phyloP scores from a whole-genome alignment of 2,329 filamentous ascomycete genomes.

The Aspergillus sp. region DNA sequence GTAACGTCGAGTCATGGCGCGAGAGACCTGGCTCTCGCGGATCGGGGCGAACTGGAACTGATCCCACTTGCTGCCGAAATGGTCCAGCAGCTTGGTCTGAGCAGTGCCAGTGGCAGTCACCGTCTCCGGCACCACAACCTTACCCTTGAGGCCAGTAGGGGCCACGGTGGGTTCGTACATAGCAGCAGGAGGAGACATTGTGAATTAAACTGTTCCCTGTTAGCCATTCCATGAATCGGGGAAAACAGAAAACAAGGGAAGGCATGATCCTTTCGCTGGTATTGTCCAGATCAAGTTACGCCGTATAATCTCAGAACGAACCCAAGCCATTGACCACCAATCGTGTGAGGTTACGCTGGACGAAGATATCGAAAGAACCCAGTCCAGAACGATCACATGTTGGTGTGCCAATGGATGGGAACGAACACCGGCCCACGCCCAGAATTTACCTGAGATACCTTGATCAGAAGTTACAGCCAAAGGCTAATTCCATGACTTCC shows the following conservation, averaged over 20 bases:
- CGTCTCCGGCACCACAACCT: constrained; percentile 47
- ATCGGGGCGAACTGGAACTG: constrained; percentile 80
- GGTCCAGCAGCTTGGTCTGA: constrained; percentile 58
- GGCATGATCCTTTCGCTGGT: constrained; percentile 99
- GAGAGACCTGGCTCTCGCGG: constrained; percentile 86
- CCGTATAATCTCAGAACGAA: constrained; percentile 77
- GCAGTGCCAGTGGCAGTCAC: constrained; percentile 34
- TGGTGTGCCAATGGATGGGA: constrained; percentile 27
- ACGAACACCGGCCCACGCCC: constrained; percentile 68
- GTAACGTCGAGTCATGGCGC: constrained; percentile 92
- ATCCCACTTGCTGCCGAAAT: constrained; percentile 76
- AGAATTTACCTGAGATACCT: constrained; percentile 49
- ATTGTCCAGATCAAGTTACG: constrained; percentile 98
- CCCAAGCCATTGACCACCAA: constrained; percentile 17
- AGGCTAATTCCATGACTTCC: constrained; percentile 40
- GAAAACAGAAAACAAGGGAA: constrained; percentile 47
- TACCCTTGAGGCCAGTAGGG: constrained; percentile 40
- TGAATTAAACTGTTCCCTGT: constrained; percentile 42
- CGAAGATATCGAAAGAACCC: constrained; percentile 2
- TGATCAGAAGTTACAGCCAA: constrained; percentile 46
- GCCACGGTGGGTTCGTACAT: constrained; percentile 53
- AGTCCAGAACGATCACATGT: neutral
- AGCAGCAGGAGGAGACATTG: constrained; percentile 78
- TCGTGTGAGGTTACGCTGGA: neutral
- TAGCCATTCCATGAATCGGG: constrained; percentile 40